These are phyloP conservation scores for Ceratocystis lukuohia DNA, from an alignment of 2,329 filamentous ascomycete species.

Conservation along the genomic window DNA sequence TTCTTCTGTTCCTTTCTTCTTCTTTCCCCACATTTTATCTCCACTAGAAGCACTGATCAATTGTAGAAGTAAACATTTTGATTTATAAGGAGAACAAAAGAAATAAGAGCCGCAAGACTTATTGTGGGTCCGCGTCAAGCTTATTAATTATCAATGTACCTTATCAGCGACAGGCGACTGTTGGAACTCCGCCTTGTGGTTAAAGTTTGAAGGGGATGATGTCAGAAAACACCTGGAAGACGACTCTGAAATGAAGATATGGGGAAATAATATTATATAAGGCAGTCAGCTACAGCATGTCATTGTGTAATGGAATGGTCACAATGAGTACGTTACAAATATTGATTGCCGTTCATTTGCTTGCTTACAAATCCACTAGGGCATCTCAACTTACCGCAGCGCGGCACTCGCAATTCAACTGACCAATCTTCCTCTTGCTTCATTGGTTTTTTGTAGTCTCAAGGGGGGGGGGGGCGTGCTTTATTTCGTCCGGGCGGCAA, in stretches of 20 bases:
- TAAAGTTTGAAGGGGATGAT: no score
- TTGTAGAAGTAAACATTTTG: neutral
- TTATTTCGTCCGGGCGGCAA: neutral
- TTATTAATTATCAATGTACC: neutral
- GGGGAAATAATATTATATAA: no score
- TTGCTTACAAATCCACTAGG: no score
- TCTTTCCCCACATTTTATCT: neutral
- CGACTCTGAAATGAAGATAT: no score
- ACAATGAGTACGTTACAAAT: no score
- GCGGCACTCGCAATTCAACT: no score
- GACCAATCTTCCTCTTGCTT: neutral
- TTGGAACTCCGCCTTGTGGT: neutral
- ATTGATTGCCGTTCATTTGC: no score
- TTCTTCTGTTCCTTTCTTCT: neutral
- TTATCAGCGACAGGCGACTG: neutral
- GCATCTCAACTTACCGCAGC: no score
- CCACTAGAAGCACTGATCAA: neutral
- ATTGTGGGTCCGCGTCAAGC: neutral
- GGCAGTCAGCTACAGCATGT: no score
- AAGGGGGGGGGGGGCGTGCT: neutral
- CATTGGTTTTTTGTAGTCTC: neutral
- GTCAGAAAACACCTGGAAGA: no score
- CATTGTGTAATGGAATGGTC: no score
- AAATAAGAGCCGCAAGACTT: slow-evolving; percentile 1
- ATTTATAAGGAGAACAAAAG: neutral